Percentiles rank a stretch among this genome's conserved stretches.
These are phyloP conservation scores for Salix koriyanagi DNA, from an alignment of 345 rosid species.

Conservation along the genomic window DNA sequence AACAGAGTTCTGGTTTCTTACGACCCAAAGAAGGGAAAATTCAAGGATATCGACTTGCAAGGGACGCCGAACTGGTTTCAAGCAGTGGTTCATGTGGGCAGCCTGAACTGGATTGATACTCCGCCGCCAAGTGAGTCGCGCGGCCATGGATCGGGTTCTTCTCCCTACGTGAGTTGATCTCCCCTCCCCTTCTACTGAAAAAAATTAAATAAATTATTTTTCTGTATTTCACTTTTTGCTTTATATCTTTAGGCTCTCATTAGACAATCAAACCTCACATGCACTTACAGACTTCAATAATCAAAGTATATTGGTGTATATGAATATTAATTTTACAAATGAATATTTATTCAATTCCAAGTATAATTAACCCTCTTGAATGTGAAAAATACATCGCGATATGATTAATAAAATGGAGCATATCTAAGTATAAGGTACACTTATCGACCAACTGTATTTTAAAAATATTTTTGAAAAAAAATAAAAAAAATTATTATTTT, in stretches of 20 bases:
- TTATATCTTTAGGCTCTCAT: neutral
- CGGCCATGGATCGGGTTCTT: no score
- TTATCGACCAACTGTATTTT: no score
- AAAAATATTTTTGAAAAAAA: no score
- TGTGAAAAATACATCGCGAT: no score
- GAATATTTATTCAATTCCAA: neutral
- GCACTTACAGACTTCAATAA: neutral
- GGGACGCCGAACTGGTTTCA: constrained; percentile 79
- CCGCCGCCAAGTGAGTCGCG: constrained; percentile 5
- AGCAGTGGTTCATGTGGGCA: constrained; percentile 60
- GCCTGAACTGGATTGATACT: constrained; percentile 59
- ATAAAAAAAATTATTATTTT: no score
- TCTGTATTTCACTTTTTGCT: neutral
- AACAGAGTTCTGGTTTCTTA: constrained; percentile 59
- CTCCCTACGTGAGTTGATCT: neutral
- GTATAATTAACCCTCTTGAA: neutral
- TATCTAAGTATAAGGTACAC: no score
- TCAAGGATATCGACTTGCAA: constrained; percentile 52
- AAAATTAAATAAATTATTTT: neutral
- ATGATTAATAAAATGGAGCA: neutral
- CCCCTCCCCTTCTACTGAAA: neutral
- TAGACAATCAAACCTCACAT: neutral
- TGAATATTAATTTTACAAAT: neutral
- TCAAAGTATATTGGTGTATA: neutral
- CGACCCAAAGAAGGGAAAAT: constrained; percentile 56